Percentiles rank a stretch among this genome's conserved stretches.
These are phyloP conservation scores for Batrachochytrium dendrobatidis DNA, from an alignment of 371 early-diverging fungal genomes.

Conservation along the genomic window DNA sequence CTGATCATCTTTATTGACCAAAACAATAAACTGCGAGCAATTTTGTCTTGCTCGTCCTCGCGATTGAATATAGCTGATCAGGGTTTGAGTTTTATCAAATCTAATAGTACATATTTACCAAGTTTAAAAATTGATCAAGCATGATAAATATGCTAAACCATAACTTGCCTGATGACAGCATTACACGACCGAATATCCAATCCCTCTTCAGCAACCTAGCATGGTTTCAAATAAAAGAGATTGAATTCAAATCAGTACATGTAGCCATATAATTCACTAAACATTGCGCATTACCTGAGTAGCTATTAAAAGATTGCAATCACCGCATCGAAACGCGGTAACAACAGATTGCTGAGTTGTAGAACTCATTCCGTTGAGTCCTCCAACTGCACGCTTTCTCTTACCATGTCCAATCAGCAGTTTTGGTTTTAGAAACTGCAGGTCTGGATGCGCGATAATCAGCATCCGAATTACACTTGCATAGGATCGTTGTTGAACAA, in stretches of 20 bases:
- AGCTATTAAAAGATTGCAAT: constrained; percentile 36
- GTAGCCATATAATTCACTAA: no score
- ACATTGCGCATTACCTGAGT: no score
- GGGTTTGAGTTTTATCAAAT: constrained; percentile 29
- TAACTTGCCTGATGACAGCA: no score
- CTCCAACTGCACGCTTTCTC: background rate
- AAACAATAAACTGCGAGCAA: constrained; percentile 67
- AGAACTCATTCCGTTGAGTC: constrained; percentile 40
- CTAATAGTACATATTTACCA: no score
- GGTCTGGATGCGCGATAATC: constrained; percentile 30
- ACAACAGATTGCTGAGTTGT: constrained; percentile 38
- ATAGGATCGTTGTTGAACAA: constrained; percentile 67
- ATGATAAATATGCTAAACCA: no score
- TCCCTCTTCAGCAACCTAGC: constrained; percentile 98
- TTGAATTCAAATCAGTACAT: no score
- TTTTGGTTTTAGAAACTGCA: constrained; percentile 46
- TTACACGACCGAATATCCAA: constrained; percentile 94
- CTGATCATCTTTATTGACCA: constrained; percentile 47
- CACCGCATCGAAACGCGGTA: constrained; percentile 58
- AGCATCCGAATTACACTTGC: constrained; percentile 57
- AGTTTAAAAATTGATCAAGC: no score
- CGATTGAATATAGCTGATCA: constrained; percentile 60
- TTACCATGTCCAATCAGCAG: constrained; percentile 64
- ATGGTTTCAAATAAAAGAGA: no score
- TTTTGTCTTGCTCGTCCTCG: constrained; percentile 82